These are phyloP conservation scores for Asparagopsis taxiformis DNA, from an alignment of 31 red algal species.

Conservation along the genomic window DNA sequence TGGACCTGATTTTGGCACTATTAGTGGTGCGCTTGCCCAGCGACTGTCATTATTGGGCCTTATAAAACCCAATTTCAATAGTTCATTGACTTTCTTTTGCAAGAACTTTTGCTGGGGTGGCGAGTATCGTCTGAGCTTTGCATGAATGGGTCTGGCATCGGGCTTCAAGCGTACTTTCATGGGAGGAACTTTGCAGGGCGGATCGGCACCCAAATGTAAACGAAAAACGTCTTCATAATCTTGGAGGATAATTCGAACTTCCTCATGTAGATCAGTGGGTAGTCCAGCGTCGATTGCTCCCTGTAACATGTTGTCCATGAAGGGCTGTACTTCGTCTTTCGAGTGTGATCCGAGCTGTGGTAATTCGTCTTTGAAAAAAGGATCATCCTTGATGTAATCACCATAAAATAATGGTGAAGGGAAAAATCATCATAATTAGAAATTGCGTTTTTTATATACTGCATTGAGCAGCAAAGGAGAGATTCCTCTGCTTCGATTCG, in stretches of 20 bases:
- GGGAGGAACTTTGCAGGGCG: neutral
- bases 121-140: conserved; percentile 1
- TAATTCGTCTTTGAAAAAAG: neutral
- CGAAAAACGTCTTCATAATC: neutral
- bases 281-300: neutral
- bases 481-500: neutral
- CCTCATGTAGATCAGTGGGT: neutral
- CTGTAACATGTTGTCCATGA: neutral
- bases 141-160: neutral
- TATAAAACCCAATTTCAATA: neutral
- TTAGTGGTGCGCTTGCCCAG: neutral
- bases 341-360: neutral
- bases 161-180: neutral
- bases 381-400: neutral
- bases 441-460: neutral
- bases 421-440: neutral
- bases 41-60: neutral
- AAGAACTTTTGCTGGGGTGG: neutral
- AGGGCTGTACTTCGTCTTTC: neutral
- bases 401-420: neutral
- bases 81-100: conserved; percentile 4
- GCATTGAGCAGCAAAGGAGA: neutral
- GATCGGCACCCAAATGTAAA: neutral
- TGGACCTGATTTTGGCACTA: neutral
- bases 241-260: neutral